These are phyloP conservation scores for Eruca vesicaria DNA, from an alignment of 441 rosid species.

Conservation along the genomic window DNA sequence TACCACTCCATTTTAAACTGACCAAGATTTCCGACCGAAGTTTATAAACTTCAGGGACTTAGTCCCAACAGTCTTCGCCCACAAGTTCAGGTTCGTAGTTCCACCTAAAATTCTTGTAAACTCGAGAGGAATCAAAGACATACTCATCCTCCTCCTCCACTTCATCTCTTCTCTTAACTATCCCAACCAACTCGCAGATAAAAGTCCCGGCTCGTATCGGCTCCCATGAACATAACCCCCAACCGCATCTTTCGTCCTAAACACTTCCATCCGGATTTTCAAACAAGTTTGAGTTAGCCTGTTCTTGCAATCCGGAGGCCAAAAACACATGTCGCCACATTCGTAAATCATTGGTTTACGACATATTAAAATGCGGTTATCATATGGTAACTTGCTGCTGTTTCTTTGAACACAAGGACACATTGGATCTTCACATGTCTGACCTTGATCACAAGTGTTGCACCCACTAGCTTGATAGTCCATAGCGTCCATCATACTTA, in stretches of 20 bases:
- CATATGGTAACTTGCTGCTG: background rate
- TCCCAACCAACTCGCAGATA: constrained; percentile 1
- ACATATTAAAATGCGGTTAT: constrained; percentile 4
- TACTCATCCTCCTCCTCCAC: background rate
- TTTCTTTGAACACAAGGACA: constrained; percentile 13
- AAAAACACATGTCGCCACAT: constrained; percentile 1
- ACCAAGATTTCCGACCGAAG: background rate
- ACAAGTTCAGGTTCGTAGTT: background rate
- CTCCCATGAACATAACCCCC: constrained; percentile 36
- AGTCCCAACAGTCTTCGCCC: background rate
- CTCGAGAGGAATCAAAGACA: background rate
- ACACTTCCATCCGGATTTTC: constrained; percentile 16
- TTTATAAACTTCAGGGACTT: background rate
- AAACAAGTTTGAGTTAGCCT: constrained; percentile 1
- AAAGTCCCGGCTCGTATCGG: constrained; percentile 42
- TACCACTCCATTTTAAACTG: constrained; percentile 38
- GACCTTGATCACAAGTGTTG: background rate
- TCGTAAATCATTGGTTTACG: constrained; percentile 40
- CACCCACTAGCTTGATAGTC: background rate
- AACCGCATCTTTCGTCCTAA: constrained; percentile 19
- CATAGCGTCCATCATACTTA: background rate
- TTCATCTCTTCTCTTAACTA: background rate
- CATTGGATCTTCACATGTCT: background rate
- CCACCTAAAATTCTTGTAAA: background rate
- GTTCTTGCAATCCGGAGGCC: background rate